These are phyloP conservation scores for Fomitopsis schrenkii DNA, from an alignment of 1,284 basidiomycete species.

Conservation along the genomic window DNA sequence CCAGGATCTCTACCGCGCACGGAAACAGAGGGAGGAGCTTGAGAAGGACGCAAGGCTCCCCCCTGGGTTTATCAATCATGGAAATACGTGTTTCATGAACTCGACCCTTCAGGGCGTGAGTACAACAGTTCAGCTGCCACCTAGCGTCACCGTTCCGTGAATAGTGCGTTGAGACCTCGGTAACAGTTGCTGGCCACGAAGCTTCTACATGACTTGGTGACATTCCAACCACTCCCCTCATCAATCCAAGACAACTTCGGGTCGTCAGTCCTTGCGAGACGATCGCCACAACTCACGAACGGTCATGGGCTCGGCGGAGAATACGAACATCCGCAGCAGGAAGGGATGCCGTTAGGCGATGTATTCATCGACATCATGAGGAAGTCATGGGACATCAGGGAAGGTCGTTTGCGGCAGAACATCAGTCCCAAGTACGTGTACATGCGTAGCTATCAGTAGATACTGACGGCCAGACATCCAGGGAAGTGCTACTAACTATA, in stretches of 20 bases:
- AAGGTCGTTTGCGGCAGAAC: slow-evolving; percentile 40
- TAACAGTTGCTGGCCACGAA: slow-evolving; percentile 63
- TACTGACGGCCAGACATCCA: slow-evolving; percentile 4
- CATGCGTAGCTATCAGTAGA: background rate
- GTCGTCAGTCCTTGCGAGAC: slow-evolving; percentile 38
- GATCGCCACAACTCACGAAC: slow-evolving; percentile 66
- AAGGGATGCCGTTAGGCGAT: slow-evolving; percentile 64
- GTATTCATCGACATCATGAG: slow-evolving; percentile 52
- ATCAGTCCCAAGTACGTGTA: slow-evolving; percentile 61
- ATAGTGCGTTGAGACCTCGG: slow-evolving; percentile 2
- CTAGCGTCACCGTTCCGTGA: background rate
- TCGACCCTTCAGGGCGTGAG: slow-evolving; percentile 71
- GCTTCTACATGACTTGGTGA: slow-evolving; percentile 55
- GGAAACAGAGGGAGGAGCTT: slow-evolving; percentile 56
- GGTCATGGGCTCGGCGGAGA: slow-evolving; percentile 49
- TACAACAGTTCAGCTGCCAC: slow-evolving; percentile 6
- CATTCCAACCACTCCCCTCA: slow-evolving; percentile 45
- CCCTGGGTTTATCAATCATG: slow-evolving; percentile 80
- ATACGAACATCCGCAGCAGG: slow-evolving; percentile 46
- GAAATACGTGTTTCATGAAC: slow-evolving; percentile 93
- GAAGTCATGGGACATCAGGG: slow-evolving; percentile 59
- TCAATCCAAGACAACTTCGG: slow-evolving; percentile 35
- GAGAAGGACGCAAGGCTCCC: slow-evolving; percentile 57
- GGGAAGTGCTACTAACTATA: slow-evolving; percentile 63
- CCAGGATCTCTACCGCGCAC: slow-evolving; percentile 58